Evolutionary conservation across 1,284 basidiomycete genomes (phyloP).

Genomic region (Cutaneotrichosporon curvatum): DNA sequence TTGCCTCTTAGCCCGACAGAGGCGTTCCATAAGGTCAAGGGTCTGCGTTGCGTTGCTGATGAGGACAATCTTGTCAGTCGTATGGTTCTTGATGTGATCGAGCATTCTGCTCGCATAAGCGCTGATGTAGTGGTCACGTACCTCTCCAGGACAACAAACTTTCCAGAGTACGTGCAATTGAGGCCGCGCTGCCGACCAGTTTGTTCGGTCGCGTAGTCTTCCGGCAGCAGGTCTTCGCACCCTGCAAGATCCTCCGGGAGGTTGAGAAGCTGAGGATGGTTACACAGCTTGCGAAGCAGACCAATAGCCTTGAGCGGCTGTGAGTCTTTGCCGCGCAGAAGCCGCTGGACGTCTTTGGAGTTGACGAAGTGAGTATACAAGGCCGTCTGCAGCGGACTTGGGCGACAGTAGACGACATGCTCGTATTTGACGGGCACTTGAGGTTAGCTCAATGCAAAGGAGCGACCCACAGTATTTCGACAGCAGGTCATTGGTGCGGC

Average conservation of each 20-base stretch:
- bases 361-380: conserved; percentile 90
- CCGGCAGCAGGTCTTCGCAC: conserved; percentile 74
- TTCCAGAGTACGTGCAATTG: conserved; percentile 76
- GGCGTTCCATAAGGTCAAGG: conserved; percentile 83
- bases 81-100: conserved; percentile 67
- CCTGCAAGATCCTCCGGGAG: conserved; percentile 81
- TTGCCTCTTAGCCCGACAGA: conserved; percentile 75
- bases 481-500: conserved; percentile 90
- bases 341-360: conserved; percentile 86
- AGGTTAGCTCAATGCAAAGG: background rate
- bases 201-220: conserved; percentile 53
- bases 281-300: conserved; percentile 94
- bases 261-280: conserved; percentile 90
- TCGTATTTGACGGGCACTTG: conserved; percentile 98
- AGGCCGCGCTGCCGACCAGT: conserved; percentile 52
- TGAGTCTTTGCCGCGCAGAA: conserved; percentile 82
- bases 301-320: conserved; percentile 97
- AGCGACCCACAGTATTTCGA: conserved; percentile 82
- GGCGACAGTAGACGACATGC: conserved; percentile 93
- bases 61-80: conserved; percentile 94
- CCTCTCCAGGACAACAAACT: conserved; percentile 91
- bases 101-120: conserved; percentile 58
- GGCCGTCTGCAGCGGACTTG: conserved; percentile 79
- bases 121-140: conserved; percentile 36
- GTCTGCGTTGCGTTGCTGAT: conserved; percentile 99